These are phyloP conservation scores for Kurtzmaniella fragi DNA, from an alignment of 805 yeast species.

Conservation along the genomic window DNA sequence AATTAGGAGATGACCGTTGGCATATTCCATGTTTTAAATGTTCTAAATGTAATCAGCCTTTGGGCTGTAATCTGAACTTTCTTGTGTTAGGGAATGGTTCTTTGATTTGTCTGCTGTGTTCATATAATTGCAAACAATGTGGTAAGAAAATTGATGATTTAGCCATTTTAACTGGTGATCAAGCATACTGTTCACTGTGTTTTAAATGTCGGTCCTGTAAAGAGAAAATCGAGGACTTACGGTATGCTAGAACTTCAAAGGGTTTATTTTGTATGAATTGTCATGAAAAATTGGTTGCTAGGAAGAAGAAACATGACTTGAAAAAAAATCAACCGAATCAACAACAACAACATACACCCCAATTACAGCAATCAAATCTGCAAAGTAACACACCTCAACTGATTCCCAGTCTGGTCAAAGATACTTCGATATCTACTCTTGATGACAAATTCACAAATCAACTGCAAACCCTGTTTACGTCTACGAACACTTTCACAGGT, in stretches of 20 bases:
- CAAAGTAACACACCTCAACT: neutral
- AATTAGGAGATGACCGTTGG: slow-evolving; percentile 93
- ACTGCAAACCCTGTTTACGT: neutral
- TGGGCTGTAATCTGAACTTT: slow-evolving; percentile 87
- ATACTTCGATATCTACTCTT: neutral
- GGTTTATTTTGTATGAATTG: slow-evolving; percentile 92
- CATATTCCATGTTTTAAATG: slow-evolving; percentile 91
- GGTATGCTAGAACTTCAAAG: slow-evolving; percentile 89
- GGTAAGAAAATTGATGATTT: slow-evolving; percentile 82
- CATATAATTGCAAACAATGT: slow-evolving; percentile 86
- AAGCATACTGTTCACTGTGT: slow-evolving; percentile 88
- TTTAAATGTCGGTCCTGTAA: slow-evolving; percentile 88
- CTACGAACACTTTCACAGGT: too few species aligned
- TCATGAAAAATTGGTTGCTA: slow-evolving; percentile 76
- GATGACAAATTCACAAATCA: too few species aligned
- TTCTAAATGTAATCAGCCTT: slow-evolving; percentile 69
- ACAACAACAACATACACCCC: slow-evolving; percentile 17
- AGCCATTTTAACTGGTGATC: slow-evolving; percentile 92
- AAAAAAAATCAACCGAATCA: slow-evolving; percentile 30
- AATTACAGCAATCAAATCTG: slow-evolving; percentile 9
- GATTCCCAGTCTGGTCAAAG: neutral
- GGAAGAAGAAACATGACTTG: slow-evolving; percentile 60
- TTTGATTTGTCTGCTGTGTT: slow-evolving; percentile 83
- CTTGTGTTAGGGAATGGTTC: slow-evolving; percentile 91
- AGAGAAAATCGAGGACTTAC: slow-evolving; percentile 76